phyloP scores from a whole-genome alignment of 257 asterid genomes.

The Linaria vulgaris region DNA sequence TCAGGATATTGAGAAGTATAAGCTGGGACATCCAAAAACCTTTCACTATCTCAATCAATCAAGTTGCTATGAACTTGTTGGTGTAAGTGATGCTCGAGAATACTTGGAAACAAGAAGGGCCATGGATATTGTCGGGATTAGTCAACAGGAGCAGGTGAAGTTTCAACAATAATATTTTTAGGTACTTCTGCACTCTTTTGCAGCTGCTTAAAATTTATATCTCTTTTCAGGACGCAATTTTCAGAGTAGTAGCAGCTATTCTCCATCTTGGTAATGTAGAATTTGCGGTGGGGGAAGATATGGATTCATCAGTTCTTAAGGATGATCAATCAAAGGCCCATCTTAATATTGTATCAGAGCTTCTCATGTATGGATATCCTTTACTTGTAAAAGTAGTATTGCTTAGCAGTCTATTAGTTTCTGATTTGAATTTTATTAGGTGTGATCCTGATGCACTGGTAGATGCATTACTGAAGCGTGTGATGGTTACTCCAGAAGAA shows the following conservation, averaged over 20 bases:
- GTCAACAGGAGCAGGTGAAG: constrained; percentile 81
- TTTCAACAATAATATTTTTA: constrained; percentile 18
- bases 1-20: constrained; percentile 86
- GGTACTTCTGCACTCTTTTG: constrained; percentile 1
- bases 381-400: constrained; percentile 16
- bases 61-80: constrained; percentile 80
- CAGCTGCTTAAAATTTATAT: constrained; percentile 22
- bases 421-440: constrained; percentile 47
- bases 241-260: constrained; percentile 93
- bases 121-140: constrained; percentile 96
- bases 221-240: constrained; percentile 83
- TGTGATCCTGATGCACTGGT: constrained; percentile 67
- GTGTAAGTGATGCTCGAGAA: constrained; percentile 85
- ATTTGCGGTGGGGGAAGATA: constrained; percentile 70
- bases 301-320: constrained; percentile 82
- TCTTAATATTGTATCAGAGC: constrained; percentile 79
- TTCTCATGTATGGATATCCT: constrained; percentile 65
- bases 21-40: constrained; percentile 77
- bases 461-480: constrained; percentile 93
- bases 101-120: constrained; percentile 95
- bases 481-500: constrained; percentile 98
- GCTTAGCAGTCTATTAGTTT: constrained; percentile 3
- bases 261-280: constrained; percentile 94
- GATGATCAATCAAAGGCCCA: constrained; percentile 89
- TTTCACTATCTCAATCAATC: constrained; percentile 92